These are phyloP conservation scores for Candida yuanshanica DNA, from an alignment of 805 yeast species.

Conservation along the genomic window DNA sequence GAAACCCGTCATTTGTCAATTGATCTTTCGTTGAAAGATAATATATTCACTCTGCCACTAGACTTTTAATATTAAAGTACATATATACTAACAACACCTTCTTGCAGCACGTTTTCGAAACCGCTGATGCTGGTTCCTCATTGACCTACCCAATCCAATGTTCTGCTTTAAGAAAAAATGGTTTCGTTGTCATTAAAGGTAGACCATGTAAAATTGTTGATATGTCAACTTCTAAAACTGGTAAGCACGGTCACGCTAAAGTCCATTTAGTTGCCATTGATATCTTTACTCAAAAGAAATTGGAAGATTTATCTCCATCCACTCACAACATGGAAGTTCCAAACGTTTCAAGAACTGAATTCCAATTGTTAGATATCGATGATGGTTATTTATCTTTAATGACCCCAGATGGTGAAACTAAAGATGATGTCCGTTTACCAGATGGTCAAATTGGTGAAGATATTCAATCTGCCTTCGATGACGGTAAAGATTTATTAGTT, in stretches of 20 bases:
- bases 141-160: slow-evolving; percentile 98
- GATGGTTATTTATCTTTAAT: slow-evolving; percentile 96
- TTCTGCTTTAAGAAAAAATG: slow-evolving; percentile 99
- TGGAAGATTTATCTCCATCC: slow-evolving; percentile 99
- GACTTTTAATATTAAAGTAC: too few relatives aligned
- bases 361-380: slow-evolving; percentile 94
- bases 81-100: too few relatives aligned
- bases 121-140: slow-evolving; percentile 99
- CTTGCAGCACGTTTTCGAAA: slow-evolving; percentile 85
- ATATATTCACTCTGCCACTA: too few relatives aligned
- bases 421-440: slow-evolving; percentile 98
- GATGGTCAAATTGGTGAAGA: slow-evolving; percentile 96
- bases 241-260: slow-evolving; percentile 99
- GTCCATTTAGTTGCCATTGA: slow-evolving; percentile 99
- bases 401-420: slow-evolving; percentile 97
- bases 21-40: too few relatives aligned
- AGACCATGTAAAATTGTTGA: slow-evolving; percentile 99
- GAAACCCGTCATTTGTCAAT: not conserved
- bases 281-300: slow-evolving; percentile 98
- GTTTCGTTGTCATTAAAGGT: slow-evolving; percentile 96
- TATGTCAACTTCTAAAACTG: slow-evolving; percentile 99
- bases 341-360: slow-evolving; percentile 92
- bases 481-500: slow-evolving; percentile 95
- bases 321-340: slow-evolving; percentile 99
- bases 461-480: slow-evolving; percentile 90